Evolutionary conservation across 768 basidiomycete species (phyloP).

Genomic region (Trametes meyenii): DNA sequence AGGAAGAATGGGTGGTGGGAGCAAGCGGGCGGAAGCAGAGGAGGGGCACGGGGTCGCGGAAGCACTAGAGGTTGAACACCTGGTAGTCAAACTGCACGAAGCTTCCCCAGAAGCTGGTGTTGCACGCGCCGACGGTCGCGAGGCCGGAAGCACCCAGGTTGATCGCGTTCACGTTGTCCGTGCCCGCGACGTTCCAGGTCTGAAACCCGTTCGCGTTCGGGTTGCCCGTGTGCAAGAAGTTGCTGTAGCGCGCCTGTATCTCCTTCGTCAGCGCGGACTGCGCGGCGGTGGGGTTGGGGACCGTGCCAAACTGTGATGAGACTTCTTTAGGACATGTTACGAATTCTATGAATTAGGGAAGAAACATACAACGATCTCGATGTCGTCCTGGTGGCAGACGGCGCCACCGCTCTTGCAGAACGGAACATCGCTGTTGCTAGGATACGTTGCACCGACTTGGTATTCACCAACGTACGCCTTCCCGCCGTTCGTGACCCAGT

Average conservation of each 20-base stretch:
- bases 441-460: slow-evolving; percentile 69
- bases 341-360: slow-evolving; percentile 6
- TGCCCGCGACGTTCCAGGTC: slow-evolving; percentile 57
- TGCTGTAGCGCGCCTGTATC: slow-evolving; percentile 60
- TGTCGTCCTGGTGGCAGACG: slow-evolving; percentile 85
- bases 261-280: slow-evolving; percentile 65
- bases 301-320: slow-evolving; percentile 53
- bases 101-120: slow-evolving; percentile 68
- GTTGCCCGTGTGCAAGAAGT: slow-evolving; percentile 62
- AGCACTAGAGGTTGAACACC: slow-evolving; percentile 41
- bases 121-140: slow-evolving; percentile 59
- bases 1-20: background rate
- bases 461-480: slow-evolving; percentile 69
- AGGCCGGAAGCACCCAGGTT: slow-evolving; percentile 61
- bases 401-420: slow-evolving; percentile 58
- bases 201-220: slow-evolving; percentile 55
- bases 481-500: slow-evolving; percentile 67
- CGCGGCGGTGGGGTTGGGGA: slow-evolving; percentile 51
- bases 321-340: slow-evolving; percentile 29
- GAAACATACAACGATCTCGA: slow-evolving; percentile 67
- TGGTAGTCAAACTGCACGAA: slow-evolving; percentile 74
- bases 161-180: slow-evolving; percentile 56
- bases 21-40: background rate
- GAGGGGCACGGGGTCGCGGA: background rate
- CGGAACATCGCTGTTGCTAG: slow-evolving; percentile 57